phyloP scores from a whole-genome alignment of 345 rosid species.

The Theobroma cacao region DNA sequence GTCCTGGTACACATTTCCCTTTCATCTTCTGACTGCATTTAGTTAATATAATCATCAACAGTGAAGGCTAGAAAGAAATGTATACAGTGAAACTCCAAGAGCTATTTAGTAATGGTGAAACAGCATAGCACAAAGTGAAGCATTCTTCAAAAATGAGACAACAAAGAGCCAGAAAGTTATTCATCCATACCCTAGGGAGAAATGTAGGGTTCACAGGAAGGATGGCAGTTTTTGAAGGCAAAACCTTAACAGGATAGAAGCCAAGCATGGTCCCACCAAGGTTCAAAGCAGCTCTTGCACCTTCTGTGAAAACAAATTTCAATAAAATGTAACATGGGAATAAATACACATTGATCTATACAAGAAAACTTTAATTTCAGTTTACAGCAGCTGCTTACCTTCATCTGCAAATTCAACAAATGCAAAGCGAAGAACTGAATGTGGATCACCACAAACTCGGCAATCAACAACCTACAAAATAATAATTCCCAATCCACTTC shows the following conservation, averaged over 20 bases:
- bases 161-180: not conserved
- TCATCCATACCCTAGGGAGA: slow-evolving; percentile 71
- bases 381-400: slow-evolving; percentile 44
- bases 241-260: slow-evolving; percentile 79
- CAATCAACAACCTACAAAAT: slow-evolving; percentile 85
- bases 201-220: slow-evolving; percentile 94
- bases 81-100: not conserved
- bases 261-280: slow-evolving; percentile 87
- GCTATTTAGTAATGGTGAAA: not conserved
- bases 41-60: not conserved
- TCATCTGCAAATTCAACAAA: slow-evolving; percentile 90
- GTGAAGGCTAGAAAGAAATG: slow-evolving; percentile 6
- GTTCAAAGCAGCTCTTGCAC: slow-evolving; percentile 72
- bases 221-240: slow-evolving; percentile 93
- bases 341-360: not conserved
- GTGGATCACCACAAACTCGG: slow-evolving; percentile 93
- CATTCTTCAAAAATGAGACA: not conserved
- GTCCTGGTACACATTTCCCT: slow-evolving; percentile 93
- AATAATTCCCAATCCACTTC: slow-evolving; percentile 17
- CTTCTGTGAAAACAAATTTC: slow-evolving; percentile 45
- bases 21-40: slow-evolving; percentile 88
- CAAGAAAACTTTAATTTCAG: not conserved
- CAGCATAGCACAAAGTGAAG: slow-evolving; percentile 8
- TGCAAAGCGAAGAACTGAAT: slow-evolving; percentile 93
- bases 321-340: slow-evolving; percentile 12